These are phyloP conservation scores for Cryomyces minteri DNA, from an alignment of 495 filamentous ascomycete species.

Conservation along the genomic window DNA sequence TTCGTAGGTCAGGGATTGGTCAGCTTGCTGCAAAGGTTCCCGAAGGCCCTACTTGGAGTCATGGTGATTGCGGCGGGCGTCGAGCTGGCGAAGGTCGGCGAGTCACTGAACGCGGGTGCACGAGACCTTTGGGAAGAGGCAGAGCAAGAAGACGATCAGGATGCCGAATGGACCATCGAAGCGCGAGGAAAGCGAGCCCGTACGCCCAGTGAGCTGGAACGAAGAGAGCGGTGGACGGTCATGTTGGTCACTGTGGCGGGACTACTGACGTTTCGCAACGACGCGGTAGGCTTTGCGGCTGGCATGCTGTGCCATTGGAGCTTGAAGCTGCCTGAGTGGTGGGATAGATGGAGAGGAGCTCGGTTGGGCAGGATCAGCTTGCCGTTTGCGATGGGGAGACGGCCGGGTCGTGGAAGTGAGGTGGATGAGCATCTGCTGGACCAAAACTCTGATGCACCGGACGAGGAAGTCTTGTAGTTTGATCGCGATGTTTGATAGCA, in stretches of 20 bases:
- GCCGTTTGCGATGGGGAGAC: too few species aligned
- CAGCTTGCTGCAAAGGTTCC: constrained; percentile 48
- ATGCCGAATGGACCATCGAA: constrained; percentile 4
- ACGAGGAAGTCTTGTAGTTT: too few species aligned
- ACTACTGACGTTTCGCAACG: too few species aligned
- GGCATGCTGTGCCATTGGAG: too few species aligned
- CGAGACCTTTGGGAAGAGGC: constrained; percentile 33
- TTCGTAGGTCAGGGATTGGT: constrained; percentile 52
- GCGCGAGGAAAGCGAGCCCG: constrained; percentile 3
- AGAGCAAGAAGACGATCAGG: constrained; percentile 18
- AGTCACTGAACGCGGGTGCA: constrained; percentile 58
- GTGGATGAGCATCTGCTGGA: too few species aligned
- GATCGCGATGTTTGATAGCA: too few species aligned
- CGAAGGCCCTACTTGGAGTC: constrained; percentile 54
- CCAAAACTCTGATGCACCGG: too few species aligned
- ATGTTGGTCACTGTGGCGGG: constrained; percentile 76
- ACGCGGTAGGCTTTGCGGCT: too few species aligned
- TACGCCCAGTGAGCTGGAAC: constrained; percentile 37
- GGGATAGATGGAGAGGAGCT: too few species aligned
- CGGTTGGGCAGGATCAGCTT: too few species aligned
- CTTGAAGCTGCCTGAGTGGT: too few species aligned
- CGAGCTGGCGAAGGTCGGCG: constrained; percentile 69
- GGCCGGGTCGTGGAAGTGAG: too few species aligned
- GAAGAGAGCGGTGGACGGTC: constrained; percentile 55
- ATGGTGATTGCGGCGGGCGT: constrained; percentile 81